phyloP scores from a whole-genome alignment of 306 rosid species.

The Amphicarpaea edgeworthii region DNA sequence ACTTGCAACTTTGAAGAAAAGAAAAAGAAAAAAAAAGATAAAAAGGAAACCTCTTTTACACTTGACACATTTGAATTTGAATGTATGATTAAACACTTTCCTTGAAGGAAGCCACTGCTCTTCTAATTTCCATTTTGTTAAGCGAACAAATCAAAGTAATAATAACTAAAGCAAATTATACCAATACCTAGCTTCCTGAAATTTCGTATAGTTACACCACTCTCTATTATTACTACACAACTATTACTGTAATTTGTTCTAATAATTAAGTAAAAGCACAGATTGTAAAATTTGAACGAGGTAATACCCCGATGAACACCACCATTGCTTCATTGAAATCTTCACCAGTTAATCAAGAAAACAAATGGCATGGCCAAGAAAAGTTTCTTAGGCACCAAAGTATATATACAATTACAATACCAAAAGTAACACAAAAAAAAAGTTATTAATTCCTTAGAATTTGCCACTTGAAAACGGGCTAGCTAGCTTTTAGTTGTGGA shows the following conservation, averaged over 20 bases:
- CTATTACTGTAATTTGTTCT: too few species aligned
- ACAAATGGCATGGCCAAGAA: conserved; percentile 27
- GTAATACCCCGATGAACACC: not conserved
- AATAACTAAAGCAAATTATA: too few species aligned
- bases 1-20: not conserved
- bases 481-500: not conserved
- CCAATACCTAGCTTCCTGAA: too few species aligned
- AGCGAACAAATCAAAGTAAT: too few species aligned
- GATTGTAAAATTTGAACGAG: conserved; percentile 13
- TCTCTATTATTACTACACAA: too few species aligned
- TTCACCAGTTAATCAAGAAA: not conserved
- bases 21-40: too few species aligned
- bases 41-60: not conserved
- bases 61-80: conserved; percentile 19
- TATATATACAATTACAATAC: conserved; percentile 41
- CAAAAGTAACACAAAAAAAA: conserved; percentile 31
- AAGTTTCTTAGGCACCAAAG: conserved; percentile 31
- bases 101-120: not conserved
- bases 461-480: conserved; percentile 30
- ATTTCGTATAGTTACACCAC: too few species aligned
- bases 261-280: not conserved
- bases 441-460: conserved; percentile 18
- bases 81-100: not conserved
- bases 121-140: not conserved
- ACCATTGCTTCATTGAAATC: conserved; percentile 30